Evolutionary conservation across 192 early-diverging fungal genomes (phyloP).

Genomic region (Chytriomyces sp.): DNA sequence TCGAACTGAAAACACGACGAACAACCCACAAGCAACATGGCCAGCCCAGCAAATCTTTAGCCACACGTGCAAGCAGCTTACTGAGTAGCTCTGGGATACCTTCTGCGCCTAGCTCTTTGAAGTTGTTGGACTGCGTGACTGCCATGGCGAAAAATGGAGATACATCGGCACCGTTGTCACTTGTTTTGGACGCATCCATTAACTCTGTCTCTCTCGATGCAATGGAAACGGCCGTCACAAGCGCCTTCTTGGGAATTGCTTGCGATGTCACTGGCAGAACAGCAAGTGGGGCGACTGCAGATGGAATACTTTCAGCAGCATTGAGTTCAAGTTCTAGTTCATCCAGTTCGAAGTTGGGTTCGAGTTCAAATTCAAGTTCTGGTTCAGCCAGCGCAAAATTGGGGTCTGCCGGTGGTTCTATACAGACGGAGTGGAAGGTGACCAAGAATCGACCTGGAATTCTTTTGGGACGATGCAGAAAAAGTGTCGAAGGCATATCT

Average conservation of each 20-base stretch:
- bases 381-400: too few relatives aligned
- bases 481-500: conserved; percentile 44
- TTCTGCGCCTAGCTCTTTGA: background rate
- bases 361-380: background rate
- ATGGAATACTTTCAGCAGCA: too few relatives aligned
- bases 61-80: background rate
- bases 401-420: background rate
- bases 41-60: background rate
- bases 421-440: conserved; percentile 48
- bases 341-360: background rate
- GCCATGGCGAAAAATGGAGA: too few relatives aligned
- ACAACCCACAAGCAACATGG: background rate
- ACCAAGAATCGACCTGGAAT: conserved; percentile 46
- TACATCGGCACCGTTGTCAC: background rate
- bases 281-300: background rate
- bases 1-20: conserved; percentile 15
- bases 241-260: background rate
- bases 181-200: background rate
- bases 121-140: background rate
- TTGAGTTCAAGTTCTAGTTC: too few relatives aligned
- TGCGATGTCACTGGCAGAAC: background rate
- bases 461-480: conserved; percentile 45
- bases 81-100: background rate
- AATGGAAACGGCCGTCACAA: conserved; percentile 13
- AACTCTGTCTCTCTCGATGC: background rate